Evolutionary conservation across 2,329 filamentous ascomycete genomes (phyloP), one percentile per base, ranked within the genome.

Genomic region (Fusarium sp.): DNA sequence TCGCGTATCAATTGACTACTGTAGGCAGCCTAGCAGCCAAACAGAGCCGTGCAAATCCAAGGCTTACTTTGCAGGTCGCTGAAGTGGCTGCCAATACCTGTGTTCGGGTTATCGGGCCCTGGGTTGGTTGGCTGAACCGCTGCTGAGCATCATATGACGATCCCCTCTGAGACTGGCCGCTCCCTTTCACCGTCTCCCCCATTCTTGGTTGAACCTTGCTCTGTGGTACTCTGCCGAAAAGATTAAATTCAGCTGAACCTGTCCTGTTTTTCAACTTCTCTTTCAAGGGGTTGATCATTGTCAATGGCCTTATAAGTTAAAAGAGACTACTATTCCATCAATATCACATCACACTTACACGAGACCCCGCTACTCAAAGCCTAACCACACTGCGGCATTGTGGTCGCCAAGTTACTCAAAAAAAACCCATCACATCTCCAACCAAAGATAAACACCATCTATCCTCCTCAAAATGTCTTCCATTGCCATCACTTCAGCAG

Each of bases 141-240:
- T 62, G 45, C 48, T 48, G 49, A 51, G 49, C 45, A 67, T 73
- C 70, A 73, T 50, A 73, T 73, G 70, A 72, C 70, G 70, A 73
- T 72, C 55, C 68, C 70, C 66, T 71, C 34, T 32, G 28, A 32
- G 28, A 32, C 65, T 46, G 56, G 46, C 54, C 39, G 39, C 56
- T 52, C 17, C 14, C 48, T 56, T 52, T 66, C 62, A 45, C 62
- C 62, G 62, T 52, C 49, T 51, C 51, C 36, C 30, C 36, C 32
- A 48, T 56, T 50, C 43, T 49, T 55, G 51, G 36, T 30, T 46
- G 38, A 9, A 26, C 34, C 43, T 45, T 57, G 21, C 20, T n/a
- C 45, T 38, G 34, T 38, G 23, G 32, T 19, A 44, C 34, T 50
- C 21, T 23, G 10, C 23, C 19, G 42, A 32, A n/a, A 12, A 42